A percentile compares a stretch with the other conserved stretches of the same genome.
These are phyloP conservation scores for Mesembryanthemum crystallinum DNA, from an alignment of 148 eudicot genomes.

Conservation along the genomic window DNA sequence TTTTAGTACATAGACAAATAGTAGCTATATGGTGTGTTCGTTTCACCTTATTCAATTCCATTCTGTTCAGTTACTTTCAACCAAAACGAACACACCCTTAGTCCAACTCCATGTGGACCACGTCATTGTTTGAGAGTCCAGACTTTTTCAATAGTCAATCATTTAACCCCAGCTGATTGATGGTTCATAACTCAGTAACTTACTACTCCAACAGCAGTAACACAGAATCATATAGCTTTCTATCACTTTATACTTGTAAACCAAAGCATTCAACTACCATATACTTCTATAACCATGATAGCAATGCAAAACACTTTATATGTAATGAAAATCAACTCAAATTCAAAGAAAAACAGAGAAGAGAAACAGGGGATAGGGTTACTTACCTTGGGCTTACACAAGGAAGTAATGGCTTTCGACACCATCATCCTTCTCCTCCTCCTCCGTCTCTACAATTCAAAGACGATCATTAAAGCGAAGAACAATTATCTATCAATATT, in stretches of 20 bases:
- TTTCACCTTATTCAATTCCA: no score
- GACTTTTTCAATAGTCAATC: background rate
- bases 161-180: background rate
- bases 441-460: background rate
- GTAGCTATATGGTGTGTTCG: no score
- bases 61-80: no score
- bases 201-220: background rate
- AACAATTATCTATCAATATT: background rate
- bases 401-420: constrained; percentile 25
- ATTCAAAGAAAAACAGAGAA: no score
- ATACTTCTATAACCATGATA: background rate
- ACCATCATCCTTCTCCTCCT: constrained; percentile 25
- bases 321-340: constrained; percentile 5
- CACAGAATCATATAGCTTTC: background rate
- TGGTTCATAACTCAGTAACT: constrained; percentile 10
- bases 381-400: constrained; percentile 32
- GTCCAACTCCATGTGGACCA: no score
- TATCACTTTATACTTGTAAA: background rate
- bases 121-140: no score
- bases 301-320: background rate
- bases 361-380: background rate
- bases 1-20: background rate
- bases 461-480: background rate
- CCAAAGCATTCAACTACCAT: background rate
- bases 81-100: no score